A percentile compares a stretch with the other conserved stretches of the same genome.
Conservation (phyloP, 2,329 filamentous ascomycete genomes). For the Sordariomycetes sp. region DNA sequence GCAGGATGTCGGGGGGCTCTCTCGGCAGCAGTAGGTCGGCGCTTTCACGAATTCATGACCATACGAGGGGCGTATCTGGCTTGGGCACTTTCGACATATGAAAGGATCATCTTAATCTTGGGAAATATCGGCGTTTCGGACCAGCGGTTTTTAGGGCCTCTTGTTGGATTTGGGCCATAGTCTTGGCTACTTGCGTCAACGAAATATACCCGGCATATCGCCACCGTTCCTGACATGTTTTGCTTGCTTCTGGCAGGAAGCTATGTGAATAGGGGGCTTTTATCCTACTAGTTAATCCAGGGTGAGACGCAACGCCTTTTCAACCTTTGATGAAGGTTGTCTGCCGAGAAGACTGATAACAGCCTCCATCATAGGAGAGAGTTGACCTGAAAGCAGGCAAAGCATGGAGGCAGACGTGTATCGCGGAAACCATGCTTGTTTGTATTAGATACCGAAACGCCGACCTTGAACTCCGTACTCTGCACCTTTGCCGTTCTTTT, state of each 20-base stretch:
- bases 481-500: not conserved
- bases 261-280: no score
- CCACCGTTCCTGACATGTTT: not conserved
- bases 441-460: not conserved
- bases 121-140: not conserved
- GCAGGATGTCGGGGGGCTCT: conserved; percentile 1
- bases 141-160: not conserved
- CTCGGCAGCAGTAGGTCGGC: not conserved
- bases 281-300: no score
- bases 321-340: not conserved
- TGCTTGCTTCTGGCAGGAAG: no score
- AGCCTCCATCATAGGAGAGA: no score
- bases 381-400: not conserved
- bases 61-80: not conserved
- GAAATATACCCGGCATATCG: not conserved
- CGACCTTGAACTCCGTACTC: not conserved
- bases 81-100: not conserved
- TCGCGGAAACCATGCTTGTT: not conserved
- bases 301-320: not conserved
- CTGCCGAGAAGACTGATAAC: no score
- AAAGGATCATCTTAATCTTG: not conserved
- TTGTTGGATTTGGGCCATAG: not conserved
- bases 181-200: not conserved
- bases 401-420: not conserved
- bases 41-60: not conserved